Evolutionary conservation across 2,329 filamentous ascomycete genomes (phyloP).

Genomic region (Alternaria hordeiaustralica): DNA sequence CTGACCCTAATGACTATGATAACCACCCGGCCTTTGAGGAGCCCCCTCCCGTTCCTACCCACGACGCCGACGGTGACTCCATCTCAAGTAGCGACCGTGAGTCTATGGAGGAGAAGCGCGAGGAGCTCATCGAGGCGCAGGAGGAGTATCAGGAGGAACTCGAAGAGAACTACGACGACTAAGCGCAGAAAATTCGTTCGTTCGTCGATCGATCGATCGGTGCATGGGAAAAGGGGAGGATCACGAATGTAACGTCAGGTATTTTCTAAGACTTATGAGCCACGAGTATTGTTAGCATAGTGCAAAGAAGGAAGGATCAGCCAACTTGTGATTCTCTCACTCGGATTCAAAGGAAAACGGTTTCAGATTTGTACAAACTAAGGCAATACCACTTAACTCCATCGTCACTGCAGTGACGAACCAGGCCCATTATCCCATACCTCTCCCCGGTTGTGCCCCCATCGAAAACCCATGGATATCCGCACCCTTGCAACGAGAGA

Average conservation of each 20-base stretch:
- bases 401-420: not conserved
- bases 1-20: constrained; percentile 25
- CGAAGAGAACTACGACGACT: constrained; percentile 41
- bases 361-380: not conserved
- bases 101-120: constrained; percentile 58
- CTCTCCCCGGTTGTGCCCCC: not conserved
- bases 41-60: constrained; percentile 46
- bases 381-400: not conserved
- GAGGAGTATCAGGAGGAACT: constrained; percentile 59
- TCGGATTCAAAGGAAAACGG: not conserved
- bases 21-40: constrained; percentile 24
- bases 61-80: constrained; percentile 52
- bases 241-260: not conserved
- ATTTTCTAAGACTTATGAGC: not conserved
- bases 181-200: not conserved
- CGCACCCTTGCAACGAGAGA: not conserved
- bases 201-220: not conserved
- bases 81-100: constrained; percentile 49
- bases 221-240: not conserved
- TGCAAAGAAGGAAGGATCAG: constrained; percentile 8
- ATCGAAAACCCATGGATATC: not conserved
- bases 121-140: constrained; percentile 62
- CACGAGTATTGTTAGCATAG: constrained; percentile 14
- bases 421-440: not conserved
- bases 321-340: constrained; percentile 16